Evolutionary conservation across 148 eudicot species (phyloP).

Genomic region (Simmondsia chinensis): DNA sequence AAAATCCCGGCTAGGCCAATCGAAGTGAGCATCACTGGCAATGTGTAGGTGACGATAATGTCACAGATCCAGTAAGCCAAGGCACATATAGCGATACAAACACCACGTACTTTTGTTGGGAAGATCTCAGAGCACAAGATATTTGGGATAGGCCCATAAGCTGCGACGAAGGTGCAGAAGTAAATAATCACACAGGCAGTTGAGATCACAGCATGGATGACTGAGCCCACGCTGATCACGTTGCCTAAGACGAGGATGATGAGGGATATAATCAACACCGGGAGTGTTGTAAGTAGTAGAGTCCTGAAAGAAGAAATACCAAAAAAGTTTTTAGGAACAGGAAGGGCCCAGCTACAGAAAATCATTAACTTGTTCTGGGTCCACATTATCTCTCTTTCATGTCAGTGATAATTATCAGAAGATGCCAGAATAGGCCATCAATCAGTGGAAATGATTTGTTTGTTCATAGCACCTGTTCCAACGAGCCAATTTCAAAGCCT

Average conservation of each 20-base stretch:
- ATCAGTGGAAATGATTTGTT: too few relatives aligned
- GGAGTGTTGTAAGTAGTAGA: constrained; percentile 62
- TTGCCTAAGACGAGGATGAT: constrained; percentile 39
- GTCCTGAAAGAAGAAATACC: constrained; percentile 44
- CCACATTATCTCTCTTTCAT: too few relatives aligned
- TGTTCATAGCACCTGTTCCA: too few relatives aligned
- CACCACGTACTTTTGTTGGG: constrained; percentile 92
- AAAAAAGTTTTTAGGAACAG: too few relatives aligned
- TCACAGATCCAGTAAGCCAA: constrained; percentile 62
- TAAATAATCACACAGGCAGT: constrained; percentile 66
- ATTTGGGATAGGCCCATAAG: constrained; percentile 86
- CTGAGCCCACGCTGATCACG: constrained; percentile 28
- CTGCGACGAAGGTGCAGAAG: constrained; percentile 80
- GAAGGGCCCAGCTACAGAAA: neutral
- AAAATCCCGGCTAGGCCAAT: constrained; percentile 67
- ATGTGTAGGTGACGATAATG: constrained; percentile 69
- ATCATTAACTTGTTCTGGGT: neutral
- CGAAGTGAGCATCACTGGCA: constrained; percentile 62
- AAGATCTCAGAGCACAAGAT: constrained; percentile 89
- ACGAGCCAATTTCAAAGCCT: too few relatives aligned
- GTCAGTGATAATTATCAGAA: too few relatives aligned
- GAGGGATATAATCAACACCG: constrained; percentile 51
- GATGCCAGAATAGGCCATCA: too few relatives aligned
- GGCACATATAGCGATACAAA: constrained; percentile 86
- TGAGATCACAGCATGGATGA: constrained; percentile 54